These are phyloP conservation scores for Dionaea muscipula DNA, from an alignment of 179 eudicot species.

Conservation along the genomic window DNA sequence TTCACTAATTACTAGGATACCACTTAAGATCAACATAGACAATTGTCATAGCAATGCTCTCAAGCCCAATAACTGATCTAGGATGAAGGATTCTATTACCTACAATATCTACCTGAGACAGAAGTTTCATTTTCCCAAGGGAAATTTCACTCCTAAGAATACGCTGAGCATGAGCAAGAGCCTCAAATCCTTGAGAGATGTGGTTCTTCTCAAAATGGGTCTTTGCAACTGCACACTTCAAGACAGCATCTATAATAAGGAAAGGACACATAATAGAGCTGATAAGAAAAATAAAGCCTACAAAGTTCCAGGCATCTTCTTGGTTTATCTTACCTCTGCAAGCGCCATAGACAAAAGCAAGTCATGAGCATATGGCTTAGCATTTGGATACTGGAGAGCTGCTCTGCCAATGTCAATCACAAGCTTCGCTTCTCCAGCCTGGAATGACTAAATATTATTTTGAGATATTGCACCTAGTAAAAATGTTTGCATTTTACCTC, in stretches of 20 bases:
- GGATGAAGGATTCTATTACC: constrained; percentile 7
- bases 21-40: no score
- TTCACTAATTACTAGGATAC: no score
- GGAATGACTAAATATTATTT: constrained; percentile 4
- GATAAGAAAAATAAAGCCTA: constrained; percentile 19
- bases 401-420: constrained; percentile 82
- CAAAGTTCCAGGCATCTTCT: constrained; percentile 20
- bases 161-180: constrained; percentile 97
- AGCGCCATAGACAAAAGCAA: constrained; percentile 90
- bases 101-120: constrained; percentile 77
- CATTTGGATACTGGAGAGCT: constrained; percentile 55
- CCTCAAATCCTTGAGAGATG: constrained; percentile 90
- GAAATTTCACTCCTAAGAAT: constrained; percentile 70
- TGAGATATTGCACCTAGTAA: background rate
- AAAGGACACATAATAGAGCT: constrained; percentile 51
- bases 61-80: background rate
- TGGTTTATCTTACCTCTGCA: constrained; percentile 70
- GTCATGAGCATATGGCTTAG: constrained; percentile 71
- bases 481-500: background rate
- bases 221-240: constrained; percentile 98
- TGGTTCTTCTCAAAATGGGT: constrained; percentile 70
- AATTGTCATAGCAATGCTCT: background rate
- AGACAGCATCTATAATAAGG: constrained; percentile 71
- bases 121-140: constrained; percentile 55
- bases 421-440: constrained; percentile 95